Evolutionary conservation across 805 yeast genomes (phyloP), one percentile per base, ranked within the genome.

Genomic region (Kodamaea sagamina): DNA sequence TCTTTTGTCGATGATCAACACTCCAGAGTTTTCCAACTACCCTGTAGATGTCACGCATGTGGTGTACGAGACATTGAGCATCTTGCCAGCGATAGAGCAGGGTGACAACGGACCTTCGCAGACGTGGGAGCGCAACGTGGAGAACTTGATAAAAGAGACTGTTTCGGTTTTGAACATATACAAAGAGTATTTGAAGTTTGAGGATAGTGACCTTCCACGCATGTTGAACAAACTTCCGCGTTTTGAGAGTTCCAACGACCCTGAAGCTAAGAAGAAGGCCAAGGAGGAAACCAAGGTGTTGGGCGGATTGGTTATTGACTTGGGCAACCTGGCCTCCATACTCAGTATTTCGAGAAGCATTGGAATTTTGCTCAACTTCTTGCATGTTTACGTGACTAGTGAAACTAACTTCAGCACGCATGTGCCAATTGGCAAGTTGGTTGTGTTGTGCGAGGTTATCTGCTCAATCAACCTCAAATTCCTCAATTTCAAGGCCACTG

Each of bases 401-500:
- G 75, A 79, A 18, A 80, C 89, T 1, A 78, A 76, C 31, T 73
- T 68, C 51, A 67, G 81, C 9, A 73, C 82, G 6, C 68, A 73
- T 47, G 71, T 86, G 6, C 93, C 95, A 2, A 49, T 87, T 10
- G 90, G 92, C 1, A 53, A 65, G 35, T 56, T 84, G 2, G 55
- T 84, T 4, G 57, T 68, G 6, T 47, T 82, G 38, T 66, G 72
- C 16, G 89, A 84, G 52, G 63, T 81, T 9, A 54, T 83, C 11
- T 61, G 78, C 45, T 71, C 82, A 12, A 61, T 87, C 45, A 79
- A 82, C 49, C 62, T 75, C 10, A 77, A 72, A 41, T 79, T 78
- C 47, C 62, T 81, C 27, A 71, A 81, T 1, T 71, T 82, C 55
- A 78, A 75, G 50, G 70, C 75, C 37, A 88, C 82, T 47, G 73